Evolutionary conservation across 441 rosid species (phyloP).

Genomic region (Corymbia calophylla): DNA sequence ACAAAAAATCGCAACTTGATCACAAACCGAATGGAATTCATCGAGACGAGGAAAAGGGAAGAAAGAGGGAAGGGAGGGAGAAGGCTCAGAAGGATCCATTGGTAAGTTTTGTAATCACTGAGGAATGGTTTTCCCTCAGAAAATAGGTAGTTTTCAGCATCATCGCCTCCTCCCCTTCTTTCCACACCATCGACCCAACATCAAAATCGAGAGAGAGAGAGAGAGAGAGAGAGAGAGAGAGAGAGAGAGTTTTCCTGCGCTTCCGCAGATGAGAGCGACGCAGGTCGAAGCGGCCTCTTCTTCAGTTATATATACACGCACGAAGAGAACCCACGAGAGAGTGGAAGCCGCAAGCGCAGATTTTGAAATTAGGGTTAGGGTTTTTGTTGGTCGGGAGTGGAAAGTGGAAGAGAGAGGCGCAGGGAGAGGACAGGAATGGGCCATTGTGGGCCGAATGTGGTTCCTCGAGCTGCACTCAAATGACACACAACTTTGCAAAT

Average conservation of each 20-base stretch:
- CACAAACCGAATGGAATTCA: not conserved
- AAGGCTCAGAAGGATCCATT: slow-evolving; percentile 97
- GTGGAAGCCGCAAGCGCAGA: not conserved
- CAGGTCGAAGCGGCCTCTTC: not conserved
- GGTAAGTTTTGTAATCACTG: slow-evolving; percentile 61
- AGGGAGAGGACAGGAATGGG: not conserved
- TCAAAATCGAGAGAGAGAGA: not conserved
- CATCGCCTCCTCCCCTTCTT: slow-evolving; percentile 33
- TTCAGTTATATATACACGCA: not conserved
- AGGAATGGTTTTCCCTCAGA: slow-evolving; percentile 30
- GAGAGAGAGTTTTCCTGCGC: not conserved
- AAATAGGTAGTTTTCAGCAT: slow-evolving; percentile 84
- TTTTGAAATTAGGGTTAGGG: not conserved
- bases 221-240: not conserved
- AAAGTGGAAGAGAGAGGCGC: not conserved
- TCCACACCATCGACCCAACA: not conserved
- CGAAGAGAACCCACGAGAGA: not conserved
- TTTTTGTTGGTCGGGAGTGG: not conserved
- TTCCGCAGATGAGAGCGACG: not conserved
- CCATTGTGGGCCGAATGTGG: not conserved
- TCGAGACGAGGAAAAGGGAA: not conserved
- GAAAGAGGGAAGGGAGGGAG: not conserved
- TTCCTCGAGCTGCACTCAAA: no score
- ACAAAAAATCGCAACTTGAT: not conserved
- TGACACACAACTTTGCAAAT: not conserved